These are phyloP conservation scores for Mastigamoeba balamuthi DNA, from an alignment of 78 protist genomes.

Conservation along the genomic window DNA sequence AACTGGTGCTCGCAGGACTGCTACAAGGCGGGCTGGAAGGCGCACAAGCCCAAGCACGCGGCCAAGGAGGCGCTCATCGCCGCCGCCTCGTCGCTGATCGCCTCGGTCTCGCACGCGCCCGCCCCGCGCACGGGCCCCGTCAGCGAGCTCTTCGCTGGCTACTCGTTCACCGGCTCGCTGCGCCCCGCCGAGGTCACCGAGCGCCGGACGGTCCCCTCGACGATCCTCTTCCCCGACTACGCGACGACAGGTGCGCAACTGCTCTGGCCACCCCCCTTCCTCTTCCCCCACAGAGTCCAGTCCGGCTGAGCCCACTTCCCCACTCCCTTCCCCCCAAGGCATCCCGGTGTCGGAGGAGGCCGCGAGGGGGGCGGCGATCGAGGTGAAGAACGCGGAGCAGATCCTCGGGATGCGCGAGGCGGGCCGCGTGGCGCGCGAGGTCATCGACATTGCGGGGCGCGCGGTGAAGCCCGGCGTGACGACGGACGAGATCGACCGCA, in stretches of 20 bases:
- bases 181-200: constrained; percentile 4
- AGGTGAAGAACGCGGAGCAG: constrained; percentile 9
- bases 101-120: neutral
- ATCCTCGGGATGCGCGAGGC: constrained; percentile 34
- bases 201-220: constrained; percentile 17
- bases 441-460: constrained; percentile 71
- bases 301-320: neutral
- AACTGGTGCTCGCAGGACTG: constrained; percentile 51
- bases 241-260: constrained; percentile 14
- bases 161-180: neutral
- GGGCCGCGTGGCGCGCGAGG: neutral
- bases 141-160: neutral
- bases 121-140: neutral
- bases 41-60: constrained; percentile 18
- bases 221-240: constrained; percentile 37
- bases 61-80: neutral
- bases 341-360: neutral
- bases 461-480: constrained; percentile 72
- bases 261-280: too few relatives aligned
- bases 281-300: neutral
- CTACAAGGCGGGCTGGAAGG: constrained; percentile 29
- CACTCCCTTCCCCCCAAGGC: too few relatives aligned
- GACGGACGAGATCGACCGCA: constrained; percentile 75
- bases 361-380: constrained; percentile 1
- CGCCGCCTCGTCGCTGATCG: neutral